phyloP scores from a whole-genome alignment of 2,329 filamentous ascomycete genomes.

The Macroventuria anomochaeta region DNA sequence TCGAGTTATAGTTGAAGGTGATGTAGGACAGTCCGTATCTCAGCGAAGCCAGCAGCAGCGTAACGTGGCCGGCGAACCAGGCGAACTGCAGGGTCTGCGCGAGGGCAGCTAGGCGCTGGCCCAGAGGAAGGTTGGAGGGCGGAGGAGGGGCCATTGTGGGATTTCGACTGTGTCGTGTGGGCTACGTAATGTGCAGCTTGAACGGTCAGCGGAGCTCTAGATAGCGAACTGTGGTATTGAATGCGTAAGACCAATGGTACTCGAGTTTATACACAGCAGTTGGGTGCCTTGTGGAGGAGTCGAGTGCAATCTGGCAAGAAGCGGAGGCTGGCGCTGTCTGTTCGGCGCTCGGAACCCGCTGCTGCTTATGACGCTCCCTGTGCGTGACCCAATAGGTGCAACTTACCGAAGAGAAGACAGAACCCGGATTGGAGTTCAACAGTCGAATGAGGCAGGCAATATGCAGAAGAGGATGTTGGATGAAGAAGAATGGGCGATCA shows the following conservation, averaged over 20 bases:
- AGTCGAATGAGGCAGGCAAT: conserved; percentile 6
- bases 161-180: conserved; percentile 38
- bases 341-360: conserved; percentile 39
- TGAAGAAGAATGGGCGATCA: conserved; percentile 11
- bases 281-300: conserved; percentile 27
- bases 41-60: conserved; percentile 79
- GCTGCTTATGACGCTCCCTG: conserved; percentile 34
- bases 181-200: conserved; percentile 32
- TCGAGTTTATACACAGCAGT: conserved; percentile 20
- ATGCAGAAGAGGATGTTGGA: conserved; percentile 10
- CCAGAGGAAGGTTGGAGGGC: conserved; percentile 70
- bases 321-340: conserved; percentile 37
- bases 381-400: conserved; percentile 29
- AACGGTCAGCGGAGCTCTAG: conserved; percentile 36
- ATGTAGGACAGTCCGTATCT: conserved; percentile 88
- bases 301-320: conserved; percentile 47
- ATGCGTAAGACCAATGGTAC: conserved; percentile 19
- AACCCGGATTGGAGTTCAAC: conserved; percentile 11
- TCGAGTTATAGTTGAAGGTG: conserved; percentile 83
- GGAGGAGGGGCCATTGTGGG: conserved; percentile 75
- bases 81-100: conserved; percentile 92
- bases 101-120: conserved; percentile 76
- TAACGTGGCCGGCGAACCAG: conserved; percentile 75
- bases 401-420: conserved; percentile 38
- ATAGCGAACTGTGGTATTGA: conserved; percentile 19